phyloP scores from a whole-genome alignment of 1,284 basidiomycete species.

The Austroboletus olivaceoglutinosus region DNA sequence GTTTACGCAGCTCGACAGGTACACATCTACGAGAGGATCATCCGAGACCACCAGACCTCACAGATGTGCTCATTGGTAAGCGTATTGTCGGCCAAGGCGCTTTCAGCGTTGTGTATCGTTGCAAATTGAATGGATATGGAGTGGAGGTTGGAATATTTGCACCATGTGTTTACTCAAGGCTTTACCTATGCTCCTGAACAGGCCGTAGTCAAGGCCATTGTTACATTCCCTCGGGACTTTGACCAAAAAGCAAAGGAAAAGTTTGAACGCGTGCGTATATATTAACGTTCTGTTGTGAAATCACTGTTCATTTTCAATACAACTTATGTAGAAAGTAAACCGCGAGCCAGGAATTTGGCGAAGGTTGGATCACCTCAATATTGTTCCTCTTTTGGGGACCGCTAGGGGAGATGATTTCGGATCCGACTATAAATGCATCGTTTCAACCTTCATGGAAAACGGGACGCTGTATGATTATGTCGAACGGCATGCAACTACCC shows the following conservation, averaged over 20 bases:
- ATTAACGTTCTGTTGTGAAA: neutral
- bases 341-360: constrained; percentile 8
- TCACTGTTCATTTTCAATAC: neutral
- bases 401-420: neutral
- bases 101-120: constrained; percentile 4
- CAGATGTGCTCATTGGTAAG: neutral
- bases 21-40: neutral
- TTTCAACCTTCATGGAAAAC: constrained; percentile 8
- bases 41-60: neutral
- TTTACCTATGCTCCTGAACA: neutral
- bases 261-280: too few relatives aligned
- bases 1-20: neutral
- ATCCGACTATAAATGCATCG: constrained; percentile 8
- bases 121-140: neutral
- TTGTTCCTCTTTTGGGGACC: constrained; percentile 1
- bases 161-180: neutral
- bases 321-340: neutral
- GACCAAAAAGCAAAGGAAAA: too few relatives aligned
- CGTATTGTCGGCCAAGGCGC: neutral
- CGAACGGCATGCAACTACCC: neutral
- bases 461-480: constrained; percentile 5
- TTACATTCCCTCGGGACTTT: too few relatives aligned
- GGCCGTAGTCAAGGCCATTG: too few relatives aligned
- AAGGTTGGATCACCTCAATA: constrained; percentile 3
- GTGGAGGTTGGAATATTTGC: neutral